Evolutionary conservation across 495 filamentous ascomycete species (phyloP).

Genomic region (Hypoxylon subgilvum): DNA sequence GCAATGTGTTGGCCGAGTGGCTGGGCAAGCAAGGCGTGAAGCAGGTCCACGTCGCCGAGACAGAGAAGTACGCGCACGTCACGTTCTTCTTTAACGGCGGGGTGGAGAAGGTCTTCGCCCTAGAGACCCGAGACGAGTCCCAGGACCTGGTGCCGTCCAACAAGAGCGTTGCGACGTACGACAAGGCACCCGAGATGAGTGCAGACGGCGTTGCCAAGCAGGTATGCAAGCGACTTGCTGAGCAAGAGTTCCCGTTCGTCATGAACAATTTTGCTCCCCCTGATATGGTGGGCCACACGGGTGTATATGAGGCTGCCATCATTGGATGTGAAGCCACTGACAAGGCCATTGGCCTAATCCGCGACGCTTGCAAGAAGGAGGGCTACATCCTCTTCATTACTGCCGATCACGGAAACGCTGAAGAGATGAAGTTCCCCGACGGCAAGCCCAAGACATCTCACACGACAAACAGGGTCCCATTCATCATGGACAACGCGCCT

Average conservation of each 20-base stretch:
- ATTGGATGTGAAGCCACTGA: conserved; percentile 84
- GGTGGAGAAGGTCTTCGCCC: conserved; percentile 93
- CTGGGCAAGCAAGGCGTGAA: conserved; percentile 82
- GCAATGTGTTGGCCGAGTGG: conserved; percentile 95
- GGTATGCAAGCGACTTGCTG: conserved; percentile 79
- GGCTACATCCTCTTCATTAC: conserved; percentile 94
- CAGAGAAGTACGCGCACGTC: conserved; percentile 98
- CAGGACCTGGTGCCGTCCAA: conserved; percentile 67
- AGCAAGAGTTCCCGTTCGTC: conserved; percentile 86
- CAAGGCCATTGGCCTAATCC: conserved; percentile 88
- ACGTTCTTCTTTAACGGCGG: conserved; percentile 99
- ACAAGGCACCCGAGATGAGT: conserved; percentile 95
- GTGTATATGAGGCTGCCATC: conserved; percentile 95
- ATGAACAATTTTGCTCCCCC: conserved; percentile 99
- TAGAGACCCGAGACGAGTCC: conserved; percentile 74
- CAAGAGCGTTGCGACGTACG: conserved; percentile 89
- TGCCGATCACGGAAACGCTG: conserved; percentile 94
- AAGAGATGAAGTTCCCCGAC: conserved; percentile 97
- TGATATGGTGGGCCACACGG: conserved; percentile 99
- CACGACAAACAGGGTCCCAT: conserved; percentile 95
- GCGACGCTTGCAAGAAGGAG: conserved; percentile 89
- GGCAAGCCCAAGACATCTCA: conserved; percentile 97
- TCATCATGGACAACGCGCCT: conserved; percentile 97
- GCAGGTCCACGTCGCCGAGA: conserved; percentile 97
- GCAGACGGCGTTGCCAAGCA: conserved; percentile 85